phyloP scores from a whole-genome alignment of 441 rosid species.

The Bruguiera hainesii region DNA sequence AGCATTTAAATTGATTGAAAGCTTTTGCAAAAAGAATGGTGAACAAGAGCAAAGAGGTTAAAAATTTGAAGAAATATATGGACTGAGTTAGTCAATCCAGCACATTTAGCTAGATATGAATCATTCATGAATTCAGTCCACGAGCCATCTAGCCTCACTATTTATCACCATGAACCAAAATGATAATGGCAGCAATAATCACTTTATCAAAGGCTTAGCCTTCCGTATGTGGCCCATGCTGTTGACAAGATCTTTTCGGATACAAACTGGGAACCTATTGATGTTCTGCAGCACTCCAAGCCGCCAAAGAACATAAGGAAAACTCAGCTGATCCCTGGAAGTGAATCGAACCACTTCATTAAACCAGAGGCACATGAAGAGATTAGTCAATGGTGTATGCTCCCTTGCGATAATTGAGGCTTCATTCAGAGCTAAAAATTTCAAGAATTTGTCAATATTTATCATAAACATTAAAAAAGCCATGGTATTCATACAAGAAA shows the following conservation, averaged over 20 bases:
- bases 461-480: neutral
- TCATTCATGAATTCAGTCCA: too few species aligned
- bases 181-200: slow-evolving; percentile 10
- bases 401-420: slow-evolving; percentile 92
- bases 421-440: slow-evolving; percentile 72
- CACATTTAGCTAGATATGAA: too few species aligned
- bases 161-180: too few species aligned
- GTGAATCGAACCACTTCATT: slow-evolving; percentile 98
- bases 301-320: slow-evolving; percentile 92
- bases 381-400: slow-evolving; percentile 67
- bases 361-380: slow-evolving; percentile 98
- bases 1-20: too few species aligned
- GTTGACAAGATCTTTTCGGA: slow-evolving; percentile 89
- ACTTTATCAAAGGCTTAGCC: slow-evolving; percentile 64
- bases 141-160: too few species aligned
- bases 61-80: too few species aligned
- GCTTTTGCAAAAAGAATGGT: too few species aligned
- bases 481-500: neutral
- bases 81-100: too few species aligned
- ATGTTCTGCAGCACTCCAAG: slow-evolving; percentile 64
- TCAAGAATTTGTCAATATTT: neutral
- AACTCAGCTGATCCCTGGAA: slow-evolving; percentile 93
- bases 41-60: too few species aligned
- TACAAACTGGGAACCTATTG: slow-evolving; percentile 85
- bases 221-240: slow-evolving; percentile 86